These are phyloP conservation scores for Cicer chorassanicum DNA, from an alignment of 306 rosid species.

Conservation along the genomic window DNA sequence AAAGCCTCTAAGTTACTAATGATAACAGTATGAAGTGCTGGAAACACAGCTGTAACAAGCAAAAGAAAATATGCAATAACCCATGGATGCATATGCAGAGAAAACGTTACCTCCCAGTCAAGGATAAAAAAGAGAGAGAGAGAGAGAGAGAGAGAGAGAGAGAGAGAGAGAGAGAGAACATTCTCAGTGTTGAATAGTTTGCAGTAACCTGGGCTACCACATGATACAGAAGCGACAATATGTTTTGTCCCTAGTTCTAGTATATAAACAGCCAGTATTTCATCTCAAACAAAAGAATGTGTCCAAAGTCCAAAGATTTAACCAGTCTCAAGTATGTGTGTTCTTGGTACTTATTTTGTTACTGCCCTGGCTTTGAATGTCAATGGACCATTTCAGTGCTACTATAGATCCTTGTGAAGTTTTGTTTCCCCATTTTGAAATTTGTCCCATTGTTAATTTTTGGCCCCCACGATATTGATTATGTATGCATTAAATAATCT, in stretches of 20 bases:
- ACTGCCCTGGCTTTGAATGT: constrained; percentile 7
- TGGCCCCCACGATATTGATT: not conserved
- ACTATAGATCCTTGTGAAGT: constrained; percentile 25
- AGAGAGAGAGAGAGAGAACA: not conserved
- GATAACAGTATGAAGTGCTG: constrained; percentile 32
- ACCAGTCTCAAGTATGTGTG: constrained; percentile 7
- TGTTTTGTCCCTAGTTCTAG: constrained; percentile 9
- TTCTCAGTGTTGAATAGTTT: constrained; percentile 15
- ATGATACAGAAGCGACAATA: constrained; percentile 5
- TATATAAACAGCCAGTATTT: constrained; percentile 29
- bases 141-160: too few species aligned
- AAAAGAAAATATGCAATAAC: constrained; percentile 28
- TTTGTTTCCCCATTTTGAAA: constrained; percentile 30
- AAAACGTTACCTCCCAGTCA: constrained; percentile 19
- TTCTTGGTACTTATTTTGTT: constrained; percentile 22
- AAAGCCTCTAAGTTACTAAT: constrained; percentile 25
- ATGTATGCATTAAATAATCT: constrained; percentile 32
- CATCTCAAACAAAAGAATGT: constrained; percentile 27
- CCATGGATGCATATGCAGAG: constrained; percentile 23
- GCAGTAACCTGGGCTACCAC: constrained; percentile 21
- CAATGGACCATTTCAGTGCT: constrained; percentile 37
- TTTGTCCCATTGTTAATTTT: constrained; percentile 4
- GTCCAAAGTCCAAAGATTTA: constrained; percentile 19
- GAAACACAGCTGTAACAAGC: constrained; percentile 22
- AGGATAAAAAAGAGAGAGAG: not conserved